Evolutionary conservation across 2,329 filamentous ascomycete species (phyloP).

Genomic region (Raffaelea deltoideospora): DNA sequence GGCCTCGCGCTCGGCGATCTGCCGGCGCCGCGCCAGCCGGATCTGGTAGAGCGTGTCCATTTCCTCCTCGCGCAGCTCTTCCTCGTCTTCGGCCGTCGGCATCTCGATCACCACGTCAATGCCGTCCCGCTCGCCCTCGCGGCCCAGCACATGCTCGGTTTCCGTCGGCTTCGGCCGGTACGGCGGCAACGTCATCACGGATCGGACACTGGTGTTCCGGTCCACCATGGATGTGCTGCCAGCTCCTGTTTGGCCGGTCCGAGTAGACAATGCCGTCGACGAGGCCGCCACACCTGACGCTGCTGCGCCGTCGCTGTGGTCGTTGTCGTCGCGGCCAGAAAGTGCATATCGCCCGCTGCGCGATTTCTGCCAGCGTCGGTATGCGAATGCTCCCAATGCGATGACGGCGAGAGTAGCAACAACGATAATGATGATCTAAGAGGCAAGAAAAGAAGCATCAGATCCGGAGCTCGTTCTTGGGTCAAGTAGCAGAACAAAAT

Average conservation of each 20-base stretch:
- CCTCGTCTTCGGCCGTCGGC: slow-evolving; percentile 66
- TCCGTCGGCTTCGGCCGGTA: slow-evolving; percentile 62
- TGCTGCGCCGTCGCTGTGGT: slow-evolving; percentile 5
- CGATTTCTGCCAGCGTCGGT: slow-evolving; percentile 2
- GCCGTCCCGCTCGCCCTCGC: slow-evolving; percentile 81
- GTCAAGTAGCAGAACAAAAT: neutral
- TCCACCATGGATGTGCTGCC: slow-evolving; percentile 35
- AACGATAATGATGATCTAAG: neutral
- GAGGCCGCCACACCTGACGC: no score
- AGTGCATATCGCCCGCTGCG: slow-evolving; percentile 9
- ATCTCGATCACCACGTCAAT: slow-evolving; percentile 84
- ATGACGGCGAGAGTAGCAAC: neutral
- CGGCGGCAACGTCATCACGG: slow-evolving; percentile 83
- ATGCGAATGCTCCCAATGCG: slow-evolving; percentile 2
- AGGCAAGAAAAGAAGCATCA: neutral
- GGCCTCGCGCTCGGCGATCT: slow-evolving; percentile 64
- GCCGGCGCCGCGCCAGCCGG: slow-evolving; percentile 57
- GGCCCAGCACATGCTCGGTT: slow-evolving; percentile 67
- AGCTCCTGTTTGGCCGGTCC: neutral
- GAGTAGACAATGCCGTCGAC: neutral
- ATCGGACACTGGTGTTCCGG: slow-evolving; percentile 73
- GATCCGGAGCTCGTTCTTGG: no score
- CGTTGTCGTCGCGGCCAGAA: slow-evolving; percentile 12
- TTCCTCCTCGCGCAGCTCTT: slow-evolving; percentile 65
- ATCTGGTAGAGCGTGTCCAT: slow-evolving; percentile 93